Base-by-base conservation (phyloP, 225 moss, liverwort and hornwort species). In the Antitrichia curtipendula region DNA sequence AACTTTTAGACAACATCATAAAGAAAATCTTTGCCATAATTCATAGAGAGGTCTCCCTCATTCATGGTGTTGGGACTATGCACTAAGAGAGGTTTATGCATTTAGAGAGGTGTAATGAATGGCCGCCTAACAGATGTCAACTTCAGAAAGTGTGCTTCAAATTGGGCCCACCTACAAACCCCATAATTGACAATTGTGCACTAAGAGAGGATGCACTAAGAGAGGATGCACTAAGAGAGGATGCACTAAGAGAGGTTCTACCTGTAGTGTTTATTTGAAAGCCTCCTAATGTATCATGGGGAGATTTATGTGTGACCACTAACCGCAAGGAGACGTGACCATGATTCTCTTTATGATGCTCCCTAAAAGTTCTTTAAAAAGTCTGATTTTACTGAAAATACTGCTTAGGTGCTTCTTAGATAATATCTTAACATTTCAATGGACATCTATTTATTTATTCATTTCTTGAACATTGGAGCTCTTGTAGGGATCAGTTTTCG, bases 401-500 rank as follows among this genome's bases (percentile, higher is more conserved):
- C 45, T 61, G 62, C 40, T n/a, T 15, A 36, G 56, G 25, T 80
- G 21, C 66, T 75, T 57, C 40, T 58, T 38, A 47, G 73, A 82
- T 78, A 18, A 18, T 83, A 47, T 75, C 61, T 23, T 27, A 38
- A 32, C 28, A 75, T 47, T 49, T 75, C 36, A 13, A 62, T 53
- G 31, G 75, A n/a, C n/a, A n/a, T n/a, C n/a, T n/a, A n/a, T n/a
- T n/a, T n/a, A n/a, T n/a, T n/a, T n/a, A n/a, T n/a, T 78, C 63
- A 71, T 84, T 70, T 69, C 40, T 82, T 82, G 82, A 70, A 64
- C 72, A 57, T 81, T 83, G 87, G 81, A 85, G 71, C 72, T 72
- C 45, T 80, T 88, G 79, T 63, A 95, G 95, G 91, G 93, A 81
- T 88, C 92, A 43, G 82, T 91, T 73, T 77, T 91, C 19, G 70